Evolutionary conservation across 108 stramenopile species (phyloP), one percentile per base, ranked within the genome.

Genomic region (Thalassiosira profunda): DNA sequence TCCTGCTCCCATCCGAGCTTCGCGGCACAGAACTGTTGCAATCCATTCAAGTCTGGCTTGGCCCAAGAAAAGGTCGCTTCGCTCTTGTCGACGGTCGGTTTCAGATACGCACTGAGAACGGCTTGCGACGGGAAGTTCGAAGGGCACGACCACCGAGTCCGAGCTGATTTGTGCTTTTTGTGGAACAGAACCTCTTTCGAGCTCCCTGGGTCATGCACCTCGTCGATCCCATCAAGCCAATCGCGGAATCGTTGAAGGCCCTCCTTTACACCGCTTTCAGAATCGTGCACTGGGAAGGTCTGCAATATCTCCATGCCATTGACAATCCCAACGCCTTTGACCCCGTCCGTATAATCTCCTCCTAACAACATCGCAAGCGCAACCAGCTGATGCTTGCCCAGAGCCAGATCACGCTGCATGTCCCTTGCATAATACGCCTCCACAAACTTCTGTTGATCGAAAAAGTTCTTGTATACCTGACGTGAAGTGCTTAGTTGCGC

Each of bases 321-420:
- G 15, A 99, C 99, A 48, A 98, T 96, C 3, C 99, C 99, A 0
- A 99, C 97, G 6, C 96, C 95, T 41, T 91, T 88, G 17, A 99
- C 92, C n/a, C 98, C 99, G 44, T 96, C 90, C 11, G 97, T 98
- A 70, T 99, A 99, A 64, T 99, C 99, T 36, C 94, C 90, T 15
- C 99, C 99, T 11, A 99, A 68, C 7, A 99, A 67, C 87, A 99
- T 92, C 12, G 99, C 98, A 18, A 98, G 59, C 0, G 97, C 89
- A 10, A 98, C 72, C 26, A 98, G 58, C 15, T 95, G 83, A 45
- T 94, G 79, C 14, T 85, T 82, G 9, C 75, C 80, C 12, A 99
- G 62, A 35, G 86, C 94, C 53, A 99, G 82, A 36, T 99, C 98
- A 45, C 61, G 72, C 46, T 89, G 58, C 0, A 89, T 84, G 79